Evolutionary conservation across 2,329 filamentous ascomycete species (phyloP), one percentile per base, ranked within the genome.

Genomic region (Endoconidiophora laricicola): DNA sequence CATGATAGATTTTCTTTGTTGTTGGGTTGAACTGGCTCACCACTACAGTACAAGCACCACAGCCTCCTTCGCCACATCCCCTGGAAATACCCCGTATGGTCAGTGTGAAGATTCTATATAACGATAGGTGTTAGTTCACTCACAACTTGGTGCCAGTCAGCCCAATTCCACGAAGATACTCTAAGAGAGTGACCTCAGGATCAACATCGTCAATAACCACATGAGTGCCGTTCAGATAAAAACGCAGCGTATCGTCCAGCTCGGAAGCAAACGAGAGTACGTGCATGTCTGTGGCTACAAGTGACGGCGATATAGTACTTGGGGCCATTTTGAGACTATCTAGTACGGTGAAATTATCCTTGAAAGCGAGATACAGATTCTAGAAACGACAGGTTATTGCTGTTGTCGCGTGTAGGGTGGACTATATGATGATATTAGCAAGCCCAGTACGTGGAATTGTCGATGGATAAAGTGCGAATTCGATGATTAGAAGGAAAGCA

Each of bases 11-110:
- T 62, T 84, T 76, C 60, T 85, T 85, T 4, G 88, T 95, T 3
- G 86, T 94, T 1, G 87, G 87, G 60, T 96, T 96, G 61, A 82
- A 81, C 63, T 96, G 88, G 55, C 86, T 94, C 39, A 98, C 75
- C 26, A 98, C 88, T 43, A 96, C 86, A 41, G 90, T 96, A 62
- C 90, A 96, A 56, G 91, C 91, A 59, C 91, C 91, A 61, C 91
- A 98, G 2, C 91, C 91, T 55, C 91, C 91, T 69, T 98, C 91
- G 46, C 86, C 86, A 67, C 91, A 98, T 44, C 91, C 91, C 12
- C 74, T 78, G 55, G 18, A 29, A 20, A 18, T 18, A 33, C 12
- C 12, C 29, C 29, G 29, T 33, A 12, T 12, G 29, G 29, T 33
- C 29, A 33, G 29, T 33, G 12, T 9, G 29, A 33, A 12, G 9